Evolutionary conservation across 2,329 filamentous ascomycete species (phyloP).

Genomic region (Phyllosticta citrichinensis): DNA sequence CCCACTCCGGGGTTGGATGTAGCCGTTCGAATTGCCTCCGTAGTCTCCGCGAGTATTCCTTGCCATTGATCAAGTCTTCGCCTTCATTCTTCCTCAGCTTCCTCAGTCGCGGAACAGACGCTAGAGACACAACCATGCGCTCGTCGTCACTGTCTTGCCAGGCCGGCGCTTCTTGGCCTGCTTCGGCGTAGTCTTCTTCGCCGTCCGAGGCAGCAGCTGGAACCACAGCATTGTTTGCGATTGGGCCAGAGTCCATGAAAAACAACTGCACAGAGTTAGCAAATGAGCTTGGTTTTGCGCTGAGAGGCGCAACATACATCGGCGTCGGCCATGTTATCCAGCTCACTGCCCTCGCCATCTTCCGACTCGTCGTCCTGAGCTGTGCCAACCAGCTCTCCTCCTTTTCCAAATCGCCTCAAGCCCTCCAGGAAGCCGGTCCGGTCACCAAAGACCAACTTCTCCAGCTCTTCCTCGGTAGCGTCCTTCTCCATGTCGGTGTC

Average conservation of each 20-base stretch:
- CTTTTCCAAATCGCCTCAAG: slow-evolving; percentile 48
- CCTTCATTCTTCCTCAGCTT: slow-evolving; percentile 73
- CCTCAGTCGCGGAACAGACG: slow-evolving; percentile 61
- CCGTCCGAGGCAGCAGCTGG: slow-evolving; percentile 31
- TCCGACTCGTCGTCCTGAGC: slow-evolving; percentile 32
- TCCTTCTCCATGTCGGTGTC: slow-evolving; percentile 52
- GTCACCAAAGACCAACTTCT: slow-evolving; percentile 81
- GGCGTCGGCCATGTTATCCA: slow-evolving; percentile 64
- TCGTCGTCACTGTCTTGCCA: slow-evolving; percentile 98
- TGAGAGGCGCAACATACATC: slow-evolving; percentile 38
- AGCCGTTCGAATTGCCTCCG: slow-evolving; percentile 59
- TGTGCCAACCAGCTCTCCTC: slow-evolving; percentile 23
- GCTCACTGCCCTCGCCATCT: slow-evolving; percentile 34
- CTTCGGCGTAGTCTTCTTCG: slow-evolving; percentile 26
- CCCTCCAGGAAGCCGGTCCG: slow-evolving; percentile 69
- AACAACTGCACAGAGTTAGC: slow-evolving; percentile 48
- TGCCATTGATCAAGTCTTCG: slow-evolving; percentile 78
- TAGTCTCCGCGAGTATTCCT: slow-evolving; percentile 72
- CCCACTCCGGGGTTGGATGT: slow-evolving; percentile 54
- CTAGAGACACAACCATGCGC: slow-evolving; percentile 70
- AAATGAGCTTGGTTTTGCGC: not conserved
- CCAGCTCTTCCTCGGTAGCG: slow-evolving; percentile 73
- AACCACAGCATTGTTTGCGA: slow-evolving; percentile 32
- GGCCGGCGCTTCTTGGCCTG: slow-evolving; percentile 42
- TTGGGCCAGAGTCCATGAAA: slow-evolving; percentile 62